phyloP scores from a whole-genome alignment of 169 alveolate species.

The Plasmodium relictum region DNA sequence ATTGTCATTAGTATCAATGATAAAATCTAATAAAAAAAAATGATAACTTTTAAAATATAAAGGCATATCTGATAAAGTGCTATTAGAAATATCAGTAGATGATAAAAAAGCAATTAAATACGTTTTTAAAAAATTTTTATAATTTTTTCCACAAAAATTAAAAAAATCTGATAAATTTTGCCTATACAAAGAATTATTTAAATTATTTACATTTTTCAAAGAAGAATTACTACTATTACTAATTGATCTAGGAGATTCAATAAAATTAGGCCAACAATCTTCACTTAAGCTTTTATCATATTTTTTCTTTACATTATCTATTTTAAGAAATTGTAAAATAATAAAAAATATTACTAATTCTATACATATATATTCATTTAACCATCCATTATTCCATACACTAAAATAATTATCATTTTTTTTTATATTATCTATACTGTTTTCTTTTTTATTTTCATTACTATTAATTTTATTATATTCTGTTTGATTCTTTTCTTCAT shows the following conservation, averaged over 20 bases:
- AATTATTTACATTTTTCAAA: not conserved
- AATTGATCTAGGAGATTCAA: not conserved
- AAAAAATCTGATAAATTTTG: conserved; percentile 40
- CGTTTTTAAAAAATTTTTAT: conserved; percentile 24
- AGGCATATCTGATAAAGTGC: conserved; percentile 28
- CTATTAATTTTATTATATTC: not conserved
- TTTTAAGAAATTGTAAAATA: conserved; percentile 56
- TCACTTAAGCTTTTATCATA: conserved; percentile 71
- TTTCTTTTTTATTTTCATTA: not conserved
- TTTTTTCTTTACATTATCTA: conserved; percentile 44
- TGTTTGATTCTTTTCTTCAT: not conserved
- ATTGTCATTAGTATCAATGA: conserved; percentile 43
- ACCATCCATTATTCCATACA: conserved; percentile 42
- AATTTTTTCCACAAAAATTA: conserved; percentile 27
- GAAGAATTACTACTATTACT: not conserved
- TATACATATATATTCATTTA: conserved; percentile 37
- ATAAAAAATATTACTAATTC: conserved; percentile 61
- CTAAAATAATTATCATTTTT: not conserved
- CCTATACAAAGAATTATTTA: conserved; percentile 6
- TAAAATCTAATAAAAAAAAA: conserved; percentile 53
- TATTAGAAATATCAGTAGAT: conserved; percentile 35
- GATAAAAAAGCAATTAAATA: conserved; percentile 43
- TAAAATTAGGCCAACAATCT: conserved; percentile 69
- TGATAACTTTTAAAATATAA: conserved; percentile 29
- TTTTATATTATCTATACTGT: not conserved